These are phyloP conservation scores for Astrocystis sublimbata DNA, from an alignment of 495 filamentous ascomycete genomes.

Conservation along the genomic window DNA sequence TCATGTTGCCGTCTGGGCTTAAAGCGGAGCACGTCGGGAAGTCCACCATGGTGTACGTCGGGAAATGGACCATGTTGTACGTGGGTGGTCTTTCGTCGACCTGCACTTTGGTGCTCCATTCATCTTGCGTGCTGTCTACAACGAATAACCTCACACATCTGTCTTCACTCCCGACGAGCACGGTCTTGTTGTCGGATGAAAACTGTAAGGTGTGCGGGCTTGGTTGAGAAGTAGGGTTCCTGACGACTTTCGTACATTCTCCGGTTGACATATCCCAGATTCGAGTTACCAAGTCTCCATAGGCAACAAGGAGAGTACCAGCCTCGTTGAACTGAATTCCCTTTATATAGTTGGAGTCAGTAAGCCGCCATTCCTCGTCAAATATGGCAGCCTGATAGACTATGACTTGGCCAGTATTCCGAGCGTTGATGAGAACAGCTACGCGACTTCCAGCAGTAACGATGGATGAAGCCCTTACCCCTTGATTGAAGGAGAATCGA, in stretches of 20 bases:
- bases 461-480: slow-evolving; percentile 1
- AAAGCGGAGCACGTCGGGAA: background rate
- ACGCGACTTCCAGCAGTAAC: slow-evolving; percentile 9
- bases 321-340: background rate
- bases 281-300: background rate
- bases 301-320: background rate
- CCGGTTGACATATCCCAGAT: background rate
- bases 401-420: background rate
- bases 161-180: background rate
- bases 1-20: slow-evolving; percentile 19
- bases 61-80: background rate
- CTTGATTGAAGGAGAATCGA: background rate
- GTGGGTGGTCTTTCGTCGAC: background rate
- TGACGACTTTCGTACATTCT: background rate
- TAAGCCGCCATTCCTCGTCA: slow-evolving; percentile 4
- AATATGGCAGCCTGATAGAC: slow-evolving; percentile 6
- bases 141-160: background rate
- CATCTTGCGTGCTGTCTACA: background rate
- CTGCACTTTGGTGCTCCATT: background rate
- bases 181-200: background rate
- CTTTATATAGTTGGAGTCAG: background rate
- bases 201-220: background rate
- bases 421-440: background rate
- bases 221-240: background rate
- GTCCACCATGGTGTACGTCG: background rate